A percentile compares a stretch with the other conserved stretches of the same genome.
phyloP scores from a whole-genome alignment of 1,284 basidiomycete species.

The Trichosporon coremiiforme region DNA sequence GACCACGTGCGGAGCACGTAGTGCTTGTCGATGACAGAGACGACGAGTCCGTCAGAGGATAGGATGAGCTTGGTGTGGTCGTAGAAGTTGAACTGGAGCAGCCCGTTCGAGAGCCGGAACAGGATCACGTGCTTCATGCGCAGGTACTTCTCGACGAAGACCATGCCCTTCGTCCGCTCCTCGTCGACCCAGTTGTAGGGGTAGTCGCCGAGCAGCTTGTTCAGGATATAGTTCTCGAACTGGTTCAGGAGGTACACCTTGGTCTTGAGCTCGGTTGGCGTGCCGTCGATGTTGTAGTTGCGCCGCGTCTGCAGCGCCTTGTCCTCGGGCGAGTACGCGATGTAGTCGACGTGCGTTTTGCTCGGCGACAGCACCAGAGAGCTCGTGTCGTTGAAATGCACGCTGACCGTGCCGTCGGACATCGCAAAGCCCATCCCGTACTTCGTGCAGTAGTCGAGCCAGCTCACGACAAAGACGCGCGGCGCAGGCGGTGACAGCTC shows the following conservation, averaged over 20 bases:
- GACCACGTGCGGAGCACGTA: constrained; percentile 76
- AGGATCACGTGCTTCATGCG: constrained; percentile 96
- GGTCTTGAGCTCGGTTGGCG: constrained; percentile 67
- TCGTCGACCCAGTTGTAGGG: constrained; percentile 73
- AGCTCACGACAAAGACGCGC: constrained; percentile 88
- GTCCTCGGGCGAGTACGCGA: constrained; percentile 53
- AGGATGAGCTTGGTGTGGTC: constrained; percentile 95
- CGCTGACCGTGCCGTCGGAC: constrained; percentile 89
- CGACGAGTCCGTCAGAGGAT: constrained; percentile 71
- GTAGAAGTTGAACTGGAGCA: constrained; percentile 95
- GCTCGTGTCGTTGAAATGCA: constrained; percentile 95
- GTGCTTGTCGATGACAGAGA: constrained; percentile 88
- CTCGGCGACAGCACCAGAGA: constrained; percentile 79
- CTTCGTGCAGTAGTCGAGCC: constrained; percentile 98
- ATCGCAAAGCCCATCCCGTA: constrained; percentile 98
- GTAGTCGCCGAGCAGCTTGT: constrained; percentile 76
- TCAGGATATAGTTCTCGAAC: constrained; percentile 90
- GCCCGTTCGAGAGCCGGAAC: constrained; percentile 92
- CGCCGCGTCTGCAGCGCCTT: constrained; percentile 41
- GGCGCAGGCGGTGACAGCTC: constrained; percentile 64
- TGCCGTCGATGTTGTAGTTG: constrained; percentile 49
- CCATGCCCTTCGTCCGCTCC: constrained; percentile 74
- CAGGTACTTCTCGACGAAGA: constrained; percentile 92
- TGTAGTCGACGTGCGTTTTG: constrained; percentile 85
- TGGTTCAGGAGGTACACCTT: constrained; percentile 89